Percentiles rank a stretch among this genome's conserved stretches.
phyloP scores from a whole-genome alignment of 1,139 yeast species.

The Candida glucosophila region DNA sequence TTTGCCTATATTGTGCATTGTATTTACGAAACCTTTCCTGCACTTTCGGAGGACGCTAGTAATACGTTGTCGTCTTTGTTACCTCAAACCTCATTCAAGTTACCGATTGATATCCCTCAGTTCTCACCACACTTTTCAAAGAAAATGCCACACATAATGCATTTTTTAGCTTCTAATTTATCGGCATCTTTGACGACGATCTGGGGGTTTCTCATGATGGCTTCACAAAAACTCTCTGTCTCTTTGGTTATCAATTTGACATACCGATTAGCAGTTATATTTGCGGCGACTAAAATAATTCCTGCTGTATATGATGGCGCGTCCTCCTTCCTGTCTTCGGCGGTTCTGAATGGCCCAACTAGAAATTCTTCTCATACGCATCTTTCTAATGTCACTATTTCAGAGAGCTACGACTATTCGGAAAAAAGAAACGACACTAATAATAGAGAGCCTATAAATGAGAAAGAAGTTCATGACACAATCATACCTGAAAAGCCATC shows the following conservation, averaged over 20 bases:
- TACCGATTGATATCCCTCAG: conserved; percentile 30
- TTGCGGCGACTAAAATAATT: conserved; percentile 88
- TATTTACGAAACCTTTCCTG: conserved; percentile 84
- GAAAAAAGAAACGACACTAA: background rate
- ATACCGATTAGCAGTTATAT: conserved; percentile 78
- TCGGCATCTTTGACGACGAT: conserved; percentile 57
- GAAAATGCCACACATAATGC: conserved; percentile 33
- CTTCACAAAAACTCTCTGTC: conserved; percentile 69
- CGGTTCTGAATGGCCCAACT: too few relatives aligned
- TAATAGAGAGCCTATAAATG: too few relatives aligned
- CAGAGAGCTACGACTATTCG: background rate
- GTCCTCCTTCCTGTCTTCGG: conserved; percentile 27
- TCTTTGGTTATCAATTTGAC: conserved; percentile 76
- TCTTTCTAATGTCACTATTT: background rate
- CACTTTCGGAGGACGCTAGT: conserved; percentile 49
- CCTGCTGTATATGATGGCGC: conserved; percentile 56
- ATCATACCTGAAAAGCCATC: too few relatives aligned
- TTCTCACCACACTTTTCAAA: conserved; percentile 33
- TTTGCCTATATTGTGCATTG: conserved; percentile 90
- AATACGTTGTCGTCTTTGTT: conserved; percentile 29
- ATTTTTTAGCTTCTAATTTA: conserved; percentile 43
- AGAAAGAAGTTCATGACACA: too few relatives aligned
- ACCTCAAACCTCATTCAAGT: conserved; percentile 28
- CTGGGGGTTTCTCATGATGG: conserved; percentile 59
- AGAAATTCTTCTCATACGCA: background rate